Percentiles rank a stretch among this genome's conserved stretches.
These are phyloP conservation scores for Sporothrix mexicana DNA, from an alignment of 2,329 filamentous ascomycete genomes.

Conservation along the genomic window DNA sequence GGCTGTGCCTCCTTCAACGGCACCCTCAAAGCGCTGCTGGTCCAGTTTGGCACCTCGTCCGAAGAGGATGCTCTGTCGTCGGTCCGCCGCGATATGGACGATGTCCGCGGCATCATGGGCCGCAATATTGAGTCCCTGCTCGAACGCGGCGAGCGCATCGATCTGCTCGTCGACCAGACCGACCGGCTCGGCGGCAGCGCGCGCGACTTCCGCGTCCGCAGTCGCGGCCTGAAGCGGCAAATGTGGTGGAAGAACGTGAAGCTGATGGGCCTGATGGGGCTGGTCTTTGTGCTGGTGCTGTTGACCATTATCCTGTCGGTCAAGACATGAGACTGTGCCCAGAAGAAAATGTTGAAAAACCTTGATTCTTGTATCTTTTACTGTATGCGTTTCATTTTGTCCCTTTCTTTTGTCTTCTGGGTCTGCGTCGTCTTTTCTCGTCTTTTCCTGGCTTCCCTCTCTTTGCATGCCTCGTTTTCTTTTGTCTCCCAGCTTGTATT, in stretches of 20 bases:
- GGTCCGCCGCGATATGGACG: conserved; percentile 89
- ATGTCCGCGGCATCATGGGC: conserved; percentile 91
- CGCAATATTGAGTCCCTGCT: conserved; percentile 90
- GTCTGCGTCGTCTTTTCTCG: background rate
- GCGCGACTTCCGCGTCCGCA: conserved; percentile 86
- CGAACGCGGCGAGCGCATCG: conserved; percentile 90
- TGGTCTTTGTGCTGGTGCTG: conserved; percentile 69
- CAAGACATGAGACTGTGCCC: conserved; percentile 45
- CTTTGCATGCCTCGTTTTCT: background rate
- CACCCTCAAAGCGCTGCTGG: conserved; percentile 76
- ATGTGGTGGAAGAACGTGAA: conserved; percentile 99
- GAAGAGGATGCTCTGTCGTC: conserved; percentile 82
- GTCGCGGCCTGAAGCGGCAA: conserved; percentile 80
- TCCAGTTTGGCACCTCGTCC: conserved; percentile 79
- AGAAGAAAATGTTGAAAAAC: background rate
- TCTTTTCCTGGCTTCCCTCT: background rate
- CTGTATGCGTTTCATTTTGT: background rate
- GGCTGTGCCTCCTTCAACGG: conserved; percentile 87
- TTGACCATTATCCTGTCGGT: conserved; percentile 61
- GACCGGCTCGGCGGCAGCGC: conserved; percentile 87
- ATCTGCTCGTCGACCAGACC: conserved; percentile 94
- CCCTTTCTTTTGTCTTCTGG: background rate
- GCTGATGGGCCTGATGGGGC: conserved; percentile 77
- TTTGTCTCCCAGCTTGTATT: background rate
- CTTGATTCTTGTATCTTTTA: background rate